phyloP scores from a whole-genome alignment of 352 stramenopile species.

The Peronospora farinosa region DNA sequence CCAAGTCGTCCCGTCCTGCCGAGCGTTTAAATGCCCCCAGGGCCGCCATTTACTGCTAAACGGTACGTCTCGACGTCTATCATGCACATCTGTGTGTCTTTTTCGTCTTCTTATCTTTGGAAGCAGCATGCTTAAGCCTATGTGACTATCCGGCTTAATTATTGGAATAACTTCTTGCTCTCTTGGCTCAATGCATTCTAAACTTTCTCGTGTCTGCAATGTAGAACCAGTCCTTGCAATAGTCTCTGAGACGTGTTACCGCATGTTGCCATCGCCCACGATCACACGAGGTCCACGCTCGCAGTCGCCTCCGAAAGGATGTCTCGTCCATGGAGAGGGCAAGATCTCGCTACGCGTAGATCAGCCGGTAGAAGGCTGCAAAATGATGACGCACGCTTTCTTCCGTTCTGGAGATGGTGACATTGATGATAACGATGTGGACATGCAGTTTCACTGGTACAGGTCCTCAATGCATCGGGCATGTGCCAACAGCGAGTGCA shows the following conservation, averaged over 20 bases:
- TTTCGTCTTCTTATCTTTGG: constrained; percentile 5
- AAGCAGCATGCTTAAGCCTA: constrained; percentile 18
- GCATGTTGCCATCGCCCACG: constrained; percentile 26
- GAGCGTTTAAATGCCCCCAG: constrained; percentile 18
- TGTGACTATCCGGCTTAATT: constrained; percentile 9
- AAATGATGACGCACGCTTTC: constrained; percentile 73
- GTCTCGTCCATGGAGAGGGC: constrained; percentile 53
- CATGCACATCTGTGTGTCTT: constrained; percentile 13
- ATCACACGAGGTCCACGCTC: constrained; percentile 16
- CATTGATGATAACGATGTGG: constrained; percentile 65
- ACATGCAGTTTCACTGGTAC: constrained; percentile 68
- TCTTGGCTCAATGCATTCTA: constrained; percentile 3
- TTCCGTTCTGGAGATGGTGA: constrained; percentile 62
- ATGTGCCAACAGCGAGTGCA: constrained; percentile 59
- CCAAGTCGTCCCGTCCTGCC: constrained; percentile 2
- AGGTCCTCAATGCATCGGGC: constrained; percentile 45
- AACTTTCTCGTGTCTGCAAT: constrained; percentile 11
- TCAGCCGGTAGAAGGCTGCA: constrained; percentile 61
- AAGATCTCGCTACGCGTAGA: constrained; percentile 73
- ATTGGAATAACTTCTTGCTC: not conserved
- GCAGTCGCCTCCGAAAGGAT: constrained; percentile 44
- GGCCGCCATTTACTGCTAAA: constrained; percentile 18
- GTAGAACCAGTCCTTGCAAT: constrained; percentile 12
- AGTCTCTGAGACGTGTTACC: constrained; percentile 28
- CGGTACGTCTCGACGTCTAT: constrained; percentile 20